Evolutionary conservation across 2,329 filamentous ascomycete genomes (phyloP), one percentile per base, ranked within the genome.

Genomic region (Aureobasidium subglaciale): DNA sequence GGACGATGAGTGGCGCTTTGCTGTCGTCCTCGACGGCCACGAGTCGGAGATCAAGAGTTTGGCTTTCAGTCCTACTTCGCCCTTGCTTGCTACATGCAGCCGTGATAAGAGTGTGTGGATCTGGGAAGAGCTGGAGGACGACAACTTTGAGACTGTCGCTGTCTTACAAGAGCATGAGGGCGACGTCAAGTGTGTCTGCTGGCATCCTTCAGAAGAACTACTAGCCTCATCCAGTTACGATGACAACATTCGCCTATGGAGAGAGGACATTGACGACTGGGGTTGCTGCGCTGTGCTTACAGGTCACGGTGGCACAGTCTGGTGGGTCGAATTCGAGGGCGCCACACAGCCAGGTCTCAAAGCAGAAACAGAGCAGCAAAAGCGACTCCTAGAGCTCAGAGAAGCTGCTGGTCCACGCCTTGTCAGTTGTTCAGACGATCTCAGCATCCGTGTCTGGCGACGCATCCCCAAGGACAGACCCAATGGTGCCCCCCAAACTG

Each of bases 21-120:
- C 88, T 0, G 85, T 96, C 7, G 87, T 97, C 1, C 79, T 99
- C 1, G 93, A 97, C 65, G 93, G 93, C 0, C 93, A 97, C 69
- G 93, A 97, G 66, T 90, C 87, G 22, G 93, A 99, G 72, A 88
- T 99, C 76, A 87, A 96, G 76, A 77, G 81, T 27, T 83, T 92
- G 60, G 78, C 82, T 2, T 95, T 90, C 74, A 84, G 80, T 16
- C 84, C 88, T 0, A 82, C 82, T 0, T 88, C 88, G 1, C 82
- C 86, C 59, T 85, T 90, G 64, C 79, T 99, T 4, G 93, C 93
- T 5, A 96, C 91, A 0, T 96, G 91, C 71, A 88, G 84, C 53
- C 81, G 93, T 46, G 93, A 99, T 70, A 97, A 97, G 75, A 87
- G 83, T 15, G 89, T 97, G 16, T 99, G 93, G 93, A 89, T 99